Conservation (phyloP, 129 eudicot species). For the Ambrosia trifida region DNA sequence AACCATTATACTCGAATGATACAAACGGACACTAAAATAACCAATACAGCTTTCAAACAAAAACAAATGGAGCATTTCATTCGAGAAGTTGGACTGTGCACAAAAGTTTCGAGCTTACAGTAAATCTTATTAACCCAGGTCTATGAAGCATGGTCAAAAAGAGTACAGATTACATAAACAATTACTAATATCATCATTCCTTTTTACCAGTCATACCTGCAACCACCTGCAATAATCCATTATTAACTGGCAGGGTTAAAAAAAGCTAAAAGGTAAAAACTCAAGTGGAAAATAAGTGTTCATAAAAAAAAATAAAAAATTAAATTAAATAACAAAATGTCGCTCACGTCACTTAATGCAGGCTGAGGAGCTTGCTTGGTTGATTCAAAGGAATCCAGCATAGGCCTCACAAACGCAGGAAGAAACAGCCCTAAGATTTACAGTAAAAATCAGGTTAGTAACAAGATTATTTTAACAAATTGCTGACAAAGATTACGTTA, state of each 20-base stretch:
- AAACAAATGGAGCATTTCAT: no score
- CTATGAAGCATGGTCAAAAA: constrained; percentile 17
- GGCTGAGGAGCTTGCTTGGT: constrained; percentile 79
- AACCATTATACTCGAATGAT: no score
- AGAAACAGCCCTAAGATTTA: constrained; percentile 74
- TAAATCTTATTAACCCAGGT: constrained; percentile 33
- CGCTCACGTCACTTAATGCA: constrained; percentile 71
- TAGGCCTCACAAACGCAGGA: constrained; percentile 96
- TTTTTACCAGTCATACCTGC: constrained; percentile 74
- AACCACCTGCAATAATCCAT: constrained; percentile 50
- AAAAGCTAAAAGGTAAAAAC: constrained; percentile 10
- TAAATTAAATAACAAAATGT: background rate
- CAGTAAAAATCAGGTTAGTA: constrained; percentile 2
- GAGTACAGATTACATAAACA: constrained; percentile 22
- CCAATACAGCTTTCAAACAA: no score
- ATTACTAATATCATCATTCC: constrained; percentile 31
- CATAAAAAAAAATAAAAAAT: background rate
- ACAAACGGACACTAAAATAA: no score
- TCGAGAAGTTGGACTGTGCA: no score
- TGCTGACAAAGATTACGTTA: no score
- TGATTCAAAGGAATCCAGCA: constrained; percentile 76
- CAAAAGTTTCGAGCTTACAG: background rate
- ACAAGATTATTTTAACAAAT: background rate
- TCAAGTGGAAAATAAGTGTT: background rate
- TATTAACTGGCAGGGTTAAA: constrained; percentile 1